Evolutionary conservation across 306 rosid species (phyloP), one percentile per base, ranked within the genome.

Genomic region (Quercus cerris): DNA sequence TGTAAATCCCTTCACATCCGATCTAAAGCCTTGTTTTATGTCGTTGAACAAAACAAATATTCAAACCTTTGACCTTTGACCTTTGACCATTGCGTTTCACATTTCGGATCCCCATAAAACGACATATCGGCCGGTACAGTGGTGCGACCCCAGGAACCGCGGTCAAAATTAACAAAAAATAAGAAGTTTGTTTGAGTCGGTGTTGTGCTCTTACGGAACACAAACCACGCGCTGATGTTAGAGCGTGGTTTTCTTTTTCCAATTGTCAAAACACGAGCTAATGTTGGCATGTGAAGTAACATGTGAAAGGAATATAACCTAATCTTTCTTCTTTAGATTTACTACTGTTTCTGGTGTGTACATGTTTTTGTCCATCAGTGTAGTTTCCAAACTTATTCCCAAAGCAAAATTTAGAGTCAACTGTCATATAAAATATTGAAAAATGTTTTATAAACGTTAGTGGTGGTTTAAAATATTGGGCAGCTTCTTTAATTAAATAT

Each of bases 1-100:
- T 46, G 73, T 28, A 52, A 30, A 77, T 52, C 51, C 63, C 73
- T 67, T 66, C 55, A 7, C 11, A 30, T 77, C 61, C 20, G 7
- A 31, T 31, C 35, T 31, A 33, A 75, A 38, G 23, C 56, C 76
- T 56, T 44, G 51, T 80, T 83, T 8, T 20, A 80, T 80, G 76
- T 79, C 35, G 80, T 84, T 84, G 77, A 81, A 77, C 71, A 18
- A 67, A 71, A 56, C 44, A 70, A 3, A 79, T 73, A 59, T 87
- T 83, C 71, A 87, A 83, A n/a, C n/a, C n/a, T n/a, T n/a, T n/a
- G n/a, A 87, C 79, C 66, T 83, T 81, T 87, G 93, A 85, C 87
- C 66, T 38, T 85, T 79, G 87, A 83, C 83, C 57, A 27, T 31
- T 58, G 78, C 22, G 71, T 78, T 81, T 51, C 71, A 23, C 22